A percentile compares a stretch with the other conserved stretches of the same genome.
These are phyloP conservation scores for Elongisporangium prolatum DNA, from an alignment of 352 stramenopile species.

Conservation along the genomic window DNA sequence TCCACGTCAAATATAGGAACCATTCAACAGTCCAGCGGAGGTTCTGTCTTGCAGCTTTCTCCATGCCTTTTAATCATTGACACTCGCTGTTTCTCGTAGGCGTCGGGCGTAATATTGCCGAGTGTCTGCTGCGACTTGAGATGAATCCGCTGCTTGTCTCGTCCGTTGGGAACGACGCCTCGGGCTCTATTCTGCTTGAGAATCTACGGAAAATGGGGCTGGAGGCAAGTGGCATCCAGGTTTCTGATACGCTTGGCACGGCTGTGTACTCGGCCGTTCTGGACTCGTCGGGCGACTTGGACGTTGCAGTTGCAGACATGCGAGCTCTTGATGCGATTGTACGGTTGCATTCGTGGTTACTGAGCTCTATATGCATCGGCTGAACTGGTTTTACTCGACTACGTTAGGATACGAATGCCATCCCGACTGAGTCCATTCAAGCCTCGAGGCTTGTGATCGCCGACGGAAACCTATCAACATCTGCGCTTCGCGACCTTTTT, in stretches of 20 bases:
- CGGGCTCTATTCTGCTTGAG: conserved; percentile 66
- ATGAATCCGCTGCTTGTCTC: conserved; percentile 74
- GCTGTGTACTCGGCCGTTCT: conserved; percentile 86
- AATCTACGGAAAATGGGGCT: conserved; percentile 60
- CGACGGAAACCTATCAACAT: conserved; percentile 70
- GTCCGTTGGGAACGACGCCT: conserved; percentile 69
- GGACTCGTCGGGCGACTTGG: conserved; percentile 69
- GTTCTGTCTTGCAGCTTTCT: conserved; percentile 14
- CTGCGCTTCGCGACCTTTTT: conserved; percentile 38
- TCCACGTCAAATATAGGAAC: conserved; percentile 87
- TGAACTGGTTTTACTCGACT: background rate
- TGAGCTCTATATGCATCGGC: background rate
- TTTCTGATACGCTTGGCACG: conserved; percentile 50
- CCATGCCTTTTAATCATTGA: conserved; percentile 1
- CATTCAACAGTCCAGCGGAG: conserved; percentile 79
- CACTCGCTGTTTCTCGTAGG: conserved; percentile 35
- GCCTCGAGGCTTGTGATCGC: conserved; percentile 57
- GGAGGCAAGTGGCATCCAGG: conserved; percentile 48
- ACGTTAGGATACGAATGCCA: conserved; percentile 32
- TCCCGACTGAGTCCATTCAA: conserved; percentile 41
- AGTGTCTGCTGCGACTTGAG: conserved; percentile 76
- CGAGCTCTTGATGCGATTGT: conserved; percentile 73
- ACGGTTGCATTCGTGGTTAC: conserved; percentile 9
- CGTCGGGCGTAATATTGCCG: conserved; percentile 91
- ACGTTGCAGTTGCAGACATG: conserved; percentile 87